Evolutionary conservation across 805 yeast genomes (phyloP).

Genomic region (Sugiyamaella marilandica): DNA sequence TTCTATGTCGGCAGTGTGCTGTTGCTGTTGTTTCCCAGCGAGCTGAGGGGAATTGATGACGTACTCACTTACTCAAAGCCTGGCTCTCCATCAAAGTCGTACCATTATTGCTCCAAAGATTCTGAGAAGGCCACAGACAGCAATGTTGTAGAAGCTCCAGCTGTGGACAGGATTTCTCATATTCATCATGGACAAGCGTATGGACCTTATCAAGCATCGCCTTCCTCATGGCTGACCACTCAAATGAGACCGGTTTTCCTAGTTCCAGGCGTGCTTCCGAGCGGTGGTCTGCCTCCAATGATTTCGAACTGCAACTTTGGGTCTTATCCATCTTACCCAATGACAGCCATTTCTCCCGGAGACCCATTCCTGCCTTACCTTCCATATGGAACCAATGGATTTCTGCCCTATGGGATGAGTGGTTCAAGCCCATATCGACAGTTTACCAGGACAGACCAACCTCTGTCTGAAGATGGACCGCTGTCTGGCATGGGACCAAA

Average conservation of each 20-base stretch:
- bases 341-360: background rate
- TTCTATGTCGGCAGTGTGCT: background rate
- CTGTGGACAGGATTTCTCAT: background rate
- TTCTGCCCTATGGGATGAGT: background rate
- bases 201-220: background rate
- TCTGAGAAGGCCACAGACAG: background rate
- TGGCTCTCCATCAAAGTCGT: background rate
- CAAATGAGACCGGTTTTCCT: background rate
- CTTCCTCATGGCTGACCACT: background rate
- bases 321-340: background rate
- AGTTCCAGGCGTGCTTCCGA: background rate
- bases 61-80: background rate
- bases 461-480: background rate
- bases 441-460: too few relatives aligned
- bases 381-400: background rate
- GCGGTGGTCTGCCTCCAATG: background rate
- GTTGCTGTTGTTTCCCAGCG: constrained; percentile 8
- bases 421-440: background rate
- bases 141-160: background rate
- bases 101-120: background rate
- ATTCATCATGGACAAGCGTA: too few relatives aligned
- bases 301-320: background rate
- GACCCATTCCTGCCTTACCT: background rate
- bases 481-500: background rate
- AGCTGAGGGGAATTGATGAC: constrained; percentile 1